phyloP scores from a whole-genome alignment of 2,329 filamentous ascomycete species.

The Xenoacremonium recifei region DNA sequence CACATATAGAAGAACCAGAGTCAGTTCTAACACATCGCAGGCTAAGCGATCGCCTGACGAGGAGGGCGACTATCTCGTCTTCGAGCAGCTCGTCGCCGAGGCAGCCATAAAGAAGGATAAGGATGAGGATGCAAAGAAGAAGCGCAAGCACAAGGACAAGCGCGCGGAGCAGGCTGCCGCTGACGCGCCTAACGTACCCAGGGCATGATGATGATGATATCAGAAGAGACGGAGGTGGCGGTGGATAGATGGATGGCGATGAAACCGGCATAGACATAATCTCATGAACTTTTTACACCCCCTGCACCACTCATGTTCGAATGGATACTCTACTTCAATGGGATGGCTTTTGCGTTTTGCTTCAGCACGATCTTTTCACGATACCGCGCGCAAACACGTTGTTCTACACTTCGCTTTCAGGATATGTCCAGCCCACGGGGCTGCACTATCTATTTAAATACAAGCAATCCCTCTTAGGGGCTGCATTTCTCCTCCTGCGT shows the following conservation, averaged over 20 bases:
- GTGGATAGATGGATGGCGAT: neutral
- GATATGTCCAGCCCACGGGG: neutral
- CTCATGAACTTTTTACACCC: neutral
- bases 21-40: too few relatives aligned
- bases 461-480: too few relatives aligned
- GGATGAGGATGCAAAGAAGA: slow-evolving; percentile 67
- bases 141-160: slow-evolving; percentile 44
- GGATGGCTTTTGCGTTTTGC: too few relatives aligned
- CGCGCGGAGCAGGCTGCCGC: slow-evolving; percentile 26
- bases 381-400: too few relatives aligned
- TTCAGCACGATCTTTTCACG: too few relatives aligned
- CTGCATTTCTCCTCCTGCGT: too few relatives aligned
- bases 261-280: neutral
- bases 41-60: slow-evolving; percentile 88
- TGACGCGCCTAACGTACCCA: slow-evolving; percentile 23
- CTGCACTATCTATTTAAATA: too few relatives aligned
- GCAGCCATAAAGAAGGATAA: slow-evolving; percentile 94
- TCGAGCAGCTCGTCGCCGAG: slow-evolving; percentile 96
- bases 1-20: neutral
- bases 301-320: neutral
- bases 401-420: neutral
- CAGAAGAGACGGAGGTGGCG: neutral
- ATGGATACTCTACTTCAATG: too few relatives aligned
- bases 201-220: neutral
- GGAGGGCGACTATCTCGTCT: slow-evolving; percentile 97